Percentiles rank a stretch among this genome's conserved stretches.
These are phyloP conservation scores for Penicillium canariense DNA, from an alignment of 495 filamentous ascomycete genomes.

Conservation along the genomic window DNA sequence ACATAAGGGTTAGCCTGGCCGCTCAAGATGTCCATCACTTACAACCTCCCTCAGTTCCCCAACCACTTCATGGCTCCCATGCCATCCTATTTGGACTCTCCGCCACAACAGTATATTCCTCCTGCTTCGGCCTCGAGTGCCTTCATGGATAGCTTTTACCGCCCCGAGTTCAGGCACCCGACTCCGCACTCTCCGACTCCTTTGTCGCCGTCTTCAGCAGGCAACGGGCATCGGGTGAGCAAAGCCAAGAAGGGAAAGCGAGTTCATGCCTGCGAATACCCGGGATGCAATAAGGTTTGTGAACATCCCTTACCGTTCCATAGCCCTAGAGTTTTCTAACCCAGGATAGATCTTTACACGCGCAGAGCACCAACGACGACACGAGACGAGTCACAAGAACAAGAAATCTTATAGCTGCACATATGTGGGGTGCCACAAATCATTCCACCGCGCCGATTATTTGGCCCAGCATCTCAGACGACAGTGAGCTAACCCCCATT, in stretches of 20 bases:
- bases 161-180: background rate
- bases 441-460: conserved; percentile 24
- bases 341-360: conserved; percentile 66
- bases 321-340: conserved; percentile 55
- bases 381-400: conserved; percentile 18
- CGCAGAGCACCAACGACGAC: conserved; percentile 62
- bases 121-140: background rate
- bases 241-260: conserved; percentile 79
- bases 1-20: background rate
- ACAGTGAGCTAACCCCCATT: conserved; percentile 8
- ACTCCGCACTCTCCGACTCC: background rate
- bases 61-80: conserved; percentile 1
- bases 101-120: background rate
- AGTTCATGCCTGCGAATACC: conserved; percentile 67
- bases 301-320: conserved; percentile 18
- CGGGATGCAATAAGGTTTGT: conserved; percentile 60
- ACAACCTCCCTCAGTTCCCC: conserved; percentile 5
- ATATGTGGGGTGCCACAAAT: conserved; percentile 13
- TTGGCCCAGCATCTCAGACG: conserved; percentile 14
- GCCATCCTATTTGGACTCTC: background rate
- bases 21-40: conserved; percentile 7
- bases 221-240: conserved; percentile 67
- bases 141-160: background rate
- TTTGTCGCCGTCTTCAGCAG: conserved; percentile 53
- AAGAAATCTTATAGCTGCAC: conserved; percentile 15